Evolutionary conservation across 2,329 filamentous ascomycete genomes (phyloP).

Genomic region (Penicillium psychrosexuale): DNA sequence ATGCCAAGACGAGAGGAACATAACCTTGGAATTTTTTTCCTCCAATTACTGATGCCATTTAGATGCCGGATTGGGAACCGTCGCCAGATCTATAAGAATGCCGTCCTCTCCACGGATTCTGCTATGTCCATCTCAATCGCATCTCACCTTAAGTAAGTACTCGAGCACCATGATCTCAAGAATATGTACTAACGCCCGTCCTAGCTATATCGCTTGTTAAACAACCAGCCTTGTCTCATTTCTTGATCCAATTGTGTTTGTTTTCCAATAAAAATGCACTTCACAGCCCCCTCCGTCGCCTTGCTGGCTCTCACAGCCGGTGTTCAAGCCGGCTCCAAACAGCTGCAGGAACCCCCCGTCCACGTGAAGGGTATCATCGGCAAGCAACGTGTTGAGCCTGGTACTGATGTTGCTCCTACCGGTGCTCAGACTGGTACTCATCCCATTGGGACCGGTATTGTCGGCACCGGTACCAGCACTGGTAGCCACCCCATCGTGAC

Average conservation of each 20-base stretch:
- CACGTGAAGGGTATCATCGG: slow-evolving; percentile 6
- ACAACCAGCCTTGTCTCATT: slow-evolving; percentile 13
- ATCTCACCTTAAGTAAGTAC: slow-evolving; percentile 11
- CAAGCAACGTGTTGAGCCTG: background rate
- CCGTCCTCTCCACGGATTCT: background rate
- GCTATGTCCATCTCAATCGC: slow-evolving; percentile 3
- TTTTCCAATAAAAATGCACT: slow-evolving; percentile 29
- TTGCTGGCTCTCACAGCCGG: slow-evolving; percentile 20
- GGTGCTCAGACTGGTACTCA: slow-evolving; percentile 11
- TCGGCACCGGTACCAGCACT: slow-evolving; percentile 5
- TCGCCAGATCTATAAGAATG: slow-evolving; percentile 21
- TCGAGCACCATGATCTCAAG: background rate
- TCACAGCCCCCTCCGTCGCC: slow-evolving; percentile 24
- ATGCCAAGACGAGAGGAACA: slow-evolving; percentile 9
- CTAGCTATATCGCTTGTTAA: slow-evolving; percentile 23
- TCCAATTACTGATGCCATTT: slow-evolving; percentile 12
- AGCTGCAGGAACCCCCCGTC: slow-evolving; percentile 16
- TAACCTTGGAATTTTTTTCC: slow-evolving; percentile 4
- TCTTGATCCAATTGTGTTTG: slow-evolving; percentile 13
- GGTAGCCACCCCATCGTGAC: slow-evolving; percentile 7
- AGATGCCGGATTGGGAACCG: slow-evolving; percentile 20
- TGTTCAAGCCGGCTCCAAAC: slow-evolving; percentile 8
- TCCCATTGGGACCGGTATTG: slow-evolving; percentile 19
- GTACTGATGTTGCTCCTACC: background rate
- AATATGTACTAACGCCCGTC: slow-evolving; percentile 2